Evolutionary conservation across 2,329 filamentous ascomycete genomes (phyloP).

Genomic region (Zymoseptoria crescenta): DNA sequence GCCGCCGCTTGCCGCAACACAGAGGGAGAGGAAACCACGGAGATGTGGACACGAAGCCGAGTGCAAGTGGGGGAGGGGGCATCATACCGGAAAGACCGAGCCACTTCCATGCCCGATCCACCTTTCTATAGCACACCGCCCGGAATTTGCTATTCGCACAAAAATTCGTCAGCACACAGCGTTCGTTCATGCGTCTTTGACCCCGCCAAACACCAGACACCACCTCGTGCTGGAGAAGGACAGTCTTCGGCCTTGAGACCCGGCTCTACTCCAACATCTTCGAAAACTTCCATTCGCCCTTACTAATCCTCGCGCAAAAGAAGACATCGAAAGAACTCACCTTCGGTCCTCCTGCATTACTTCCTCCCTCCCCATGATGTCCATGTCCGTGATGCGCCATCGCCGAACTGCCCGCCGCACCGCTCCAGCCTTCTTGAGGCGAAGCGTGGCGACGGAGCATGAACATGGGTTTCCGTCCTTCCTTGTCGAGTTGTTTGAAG

Average conservation of each 20-base stretch:
- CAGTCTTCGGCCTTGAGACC: not conserved
- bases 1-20: not conserved
- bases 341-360: not conserved
- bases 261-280: not conserved
- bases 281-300: not conserved
- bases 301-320: not conserved
- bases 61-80: not conserved
- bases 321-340: not conserved
- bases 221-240: not conserved
- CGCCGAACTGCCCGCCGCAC: conserved; percentile 1
- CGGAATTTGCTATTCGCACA: conserved; percentile 9
- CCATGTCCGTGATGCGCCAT: not conserved
- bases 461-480: conserved; percentile 98
- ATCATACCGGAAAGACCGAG: not conserved
- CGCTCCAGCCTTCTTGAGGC: conserved; percentile 35
- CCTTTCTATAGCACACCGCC: conserved; percentile 12
- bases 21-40: too few species aligned
- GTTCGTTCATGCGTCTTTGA: not conserved
- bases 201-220: not conserved
- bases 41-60: not conserved
- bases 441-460: conserved; percentile 69
- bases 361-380: not conserved
- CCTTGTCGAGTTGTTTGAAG: conserved; percentile 95
- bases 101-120: not conserved
- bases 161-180: not conserved